Percentiles rank a stretch among this genome's conserved stretches.
Evolutionary conservation across 2,329 filamentous ascomycete species (phyloP).

Genomic region (Tolypocladium inflatum): DNA sequence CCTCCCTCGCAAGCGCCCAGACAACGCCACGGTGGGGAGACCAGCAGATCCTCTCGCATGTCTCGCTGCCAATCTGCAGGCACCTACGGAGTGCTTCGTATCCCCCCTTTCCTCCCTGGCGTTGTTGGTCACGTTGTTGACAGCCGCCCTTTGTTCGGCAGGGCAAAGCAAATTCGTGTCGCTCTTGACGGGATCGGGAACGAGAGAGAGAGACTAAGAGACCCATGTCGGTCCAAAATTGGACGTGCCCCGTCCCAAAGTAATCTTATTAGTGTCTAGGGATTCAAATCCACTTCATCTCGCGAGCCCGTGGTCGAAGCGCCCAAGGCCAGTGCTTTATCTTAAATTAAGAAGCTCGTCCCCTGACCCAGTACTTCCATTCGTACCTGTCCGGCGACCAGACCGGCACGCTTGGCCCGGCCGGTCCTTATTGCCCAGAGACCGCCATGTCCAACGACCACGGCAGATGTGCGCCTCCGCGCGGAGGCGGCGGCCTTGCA

Average conservation of each 20-base stretch:
- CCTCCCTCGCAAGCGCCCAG: no score
- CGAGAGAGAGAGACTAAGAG: not conserved
- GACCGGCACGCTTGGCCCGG: no score
- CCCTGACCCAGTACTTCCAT: no score
- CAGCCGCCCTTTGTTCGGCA: no score
- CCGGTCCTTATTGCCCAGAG: no score
- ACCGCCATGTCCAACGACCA: not conserved
- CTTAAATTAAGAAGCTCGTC: not conserved
- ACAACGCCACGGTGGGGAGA: not conserved
- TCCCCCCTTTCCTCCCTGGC: not conserved
- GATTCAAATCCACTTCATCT: not conserved
- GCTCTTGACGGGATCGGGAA: not conserved
- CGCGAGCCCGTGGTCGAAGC: not conserved
- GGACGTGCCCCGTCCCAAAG: not conserved
- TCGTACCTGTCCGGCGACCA: no score
- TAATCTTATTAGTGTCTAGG: not conserved
- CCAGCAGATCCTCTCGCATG: not conserved
- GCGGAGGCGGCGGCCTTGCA: not conserved
- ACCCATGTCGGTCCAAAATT: not conserved
- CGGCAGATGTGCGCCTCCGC: not conserved
- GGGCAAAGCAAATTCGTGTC: not conserved
- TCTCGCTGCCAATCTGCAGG: not conserved
- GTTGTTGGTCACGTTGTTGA: not conserved
- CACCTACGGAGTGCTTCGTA: no score
- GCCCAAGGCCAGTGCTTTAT: not conserved